Evolutionary conservation across 495 filamentous ascomycete species (phyloP).

Genomic region (Neurospora intermedia): DNA sequence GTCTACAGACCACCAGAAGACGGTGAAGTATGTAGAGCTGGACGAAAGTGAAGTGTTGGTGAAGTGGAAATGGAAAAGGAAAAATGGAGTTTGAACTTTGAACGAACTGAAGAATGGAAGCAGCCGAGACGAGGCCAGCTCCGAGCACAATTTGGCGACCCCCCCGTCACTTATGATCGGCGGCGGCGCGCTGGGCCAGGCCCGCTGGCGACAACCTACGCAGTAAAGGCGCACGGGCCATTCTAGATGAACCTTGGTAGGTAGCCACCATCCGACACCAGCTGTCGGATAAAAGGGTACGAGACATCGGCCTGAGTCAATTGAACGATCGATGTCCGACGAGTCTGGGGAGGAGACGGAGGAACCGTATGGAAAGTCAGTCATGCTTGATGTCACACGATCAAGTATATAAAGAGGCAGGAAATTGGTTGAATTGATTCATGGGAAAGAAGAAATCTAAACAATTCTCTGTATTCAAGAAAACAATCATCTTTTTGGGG

Average conservation of each 20-base stretch:
- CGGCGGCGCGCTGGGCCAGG: not conserved
- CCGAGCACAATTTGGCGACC: not conserved
- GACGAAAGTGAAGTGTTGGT: not conserved
- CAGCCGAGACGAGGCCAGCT: not conserved
- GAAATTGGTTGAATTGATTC: not conserved
- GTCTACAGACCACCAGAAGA: not conserved
- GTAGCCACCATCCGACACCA: not conserved
- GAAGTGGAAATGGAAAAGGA: not conserved
- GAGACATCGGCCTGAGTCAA: constrained; percentile 16
- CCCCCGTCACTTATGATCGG: not conserved
- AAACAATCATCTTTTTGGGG: not conserved
- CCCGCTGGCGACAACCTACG: not conserved
- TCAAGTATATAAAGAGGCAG: not conserved
- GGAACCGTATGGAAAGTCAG: not conserved
- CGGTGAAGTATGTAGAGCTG: not conserved
- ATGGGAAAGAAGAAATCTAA: not conserved
- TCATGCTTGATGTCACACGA: not conserved
- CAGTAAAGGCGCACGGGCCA: not conserved
- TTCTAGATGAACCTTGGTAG: not conserved
- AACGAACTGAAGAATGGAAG: too few species aligned
- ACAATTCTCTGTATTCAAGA: not conserved
- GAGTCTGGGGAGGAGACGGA: not conserved
- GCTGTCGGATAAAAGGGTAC: not conserved
- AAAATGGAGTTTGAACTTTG: not conserved
- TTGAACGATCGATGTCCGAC: not conserved